phyloP scores from a whole-genome alignment of 176 grass and related monocot species.

The maize (Zea mays) region DNA sequence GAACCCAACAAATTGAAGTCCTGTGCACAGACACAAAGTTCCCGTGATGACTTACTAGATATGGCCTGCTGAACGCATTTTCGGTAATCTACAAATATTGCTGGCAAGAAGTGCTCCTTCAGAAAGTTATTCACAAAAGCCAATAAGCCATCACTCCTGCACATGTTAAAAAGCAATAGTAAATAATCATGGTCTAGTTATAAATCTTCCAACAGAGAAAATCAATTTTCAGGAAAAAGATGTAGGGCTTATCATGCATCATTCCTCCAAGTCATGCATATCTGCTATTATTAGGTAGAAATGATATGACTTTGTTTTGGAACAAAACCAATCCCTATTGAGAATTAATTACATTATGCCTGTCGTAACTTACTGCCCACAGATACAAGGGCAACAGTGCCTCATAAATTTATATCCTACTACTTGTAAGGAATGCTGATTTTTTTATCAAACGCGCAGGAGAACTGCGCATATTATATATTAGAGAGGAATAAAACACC shows the following conservation, averaged over 20 bases:
- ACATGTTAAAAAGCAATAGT: slow-evolving; percentile 42
- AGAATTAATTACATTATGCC: neutral
- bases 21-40: neutral
- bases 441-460: no score
- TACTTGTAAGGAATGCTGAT: neutral
- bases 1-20: neutral
- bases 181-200: slow-evolving; percentile 21
- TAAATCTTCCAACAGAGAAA: neutral
- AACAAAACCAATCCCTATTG: neutral
- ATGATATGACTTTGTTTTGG: neutral
- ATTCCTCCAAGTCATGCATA: neutral
- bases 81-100: slow-evolving; percentile 96
- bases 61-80: slow-evolving; percentile 99
- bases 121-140: slow-evolving; percentile 90
- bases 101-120: slow-evolving; percentile 97
- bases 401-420: neutral
- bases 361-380: neutral
- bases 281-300: neutral
- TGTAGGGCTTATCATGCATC: neutral
- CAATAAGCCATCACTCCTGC: slow-evolving; percentile 91
- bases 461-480: no score
- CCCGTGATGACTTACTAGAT: slow-evolving; percentile 71
- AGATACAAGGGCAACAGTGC: neutral
- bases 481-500: no score
- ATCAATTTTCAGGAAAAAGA: neutral